Evolutionary conservation across 768 basidiomycete genomes (phyloP).

Genomic region (Cystobasidium ongulense): DNA sequence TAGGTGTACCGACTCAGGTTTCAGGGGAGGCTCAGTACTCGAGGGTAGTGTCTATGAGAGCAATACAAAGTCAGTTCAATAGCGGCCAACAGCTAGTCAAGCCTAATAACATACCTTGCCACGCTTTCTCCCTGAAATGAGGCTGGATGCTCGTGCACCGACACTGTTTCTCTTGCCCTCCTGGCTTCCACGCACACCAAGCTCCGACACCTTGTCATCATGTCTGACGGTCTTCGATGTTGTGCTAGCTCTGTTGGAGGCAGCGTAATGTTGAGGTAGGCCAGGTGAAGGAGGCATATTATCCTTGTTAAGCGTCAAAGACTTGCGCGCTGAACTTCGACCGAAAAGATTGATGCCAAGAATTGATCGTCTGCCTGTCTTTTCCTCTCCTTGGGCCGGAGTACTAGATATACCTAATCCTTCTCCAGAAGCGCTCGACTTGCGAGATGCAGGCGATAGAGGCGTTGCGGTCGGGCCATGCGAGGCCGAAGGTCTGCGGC

Average conservation of each 20-base stretch:
- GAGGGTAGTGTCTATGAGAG: conserved; percentile 61
- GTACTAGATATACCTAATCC: not conserved
- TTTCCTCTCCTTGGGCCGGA: conserved; percentile 31
- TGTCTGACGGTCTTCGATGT: conserved; percentile 1
- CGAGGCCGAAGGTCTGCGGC: conserved; percentile 67
- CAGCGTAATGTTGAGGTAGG: conserved; percentile 20
- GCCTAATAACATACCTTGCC: conserved; percentile 60
- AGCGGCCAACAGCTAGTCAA: not conserved
- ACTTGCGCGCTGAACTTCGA: conserved; percentile 34
- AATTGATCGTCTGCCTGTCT: conserved; percentile 42
- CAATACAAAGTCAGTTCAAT: conserved; percentile 4
- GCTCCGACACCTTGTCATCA: conserved; percentile 34
- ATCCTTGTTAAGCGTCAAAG: conserved; percentile 26
- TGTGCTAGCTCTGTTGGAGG: conserved; percentile 15
- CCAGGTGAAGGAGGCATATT: conserved; percentile 12
- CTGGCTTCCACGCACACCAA: conserved; percentile 34
- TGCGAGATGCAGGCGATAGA: conserved; percentile 51
- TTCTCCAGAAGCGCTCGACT: conserved; percentile 37
- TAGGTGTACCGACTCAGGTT: conserved; percentile 52
- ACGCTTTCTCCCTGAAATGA: conserved; percentile 71
- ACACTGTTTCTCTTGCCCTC: conserved; percentile 51
- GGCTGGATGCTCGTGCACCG: conserved; percentile 59
- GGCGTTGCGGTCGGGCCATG: conserved; percentile 47
- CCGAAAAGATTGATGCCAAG: conserved; percentile 42
- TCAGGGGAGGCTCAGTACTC: conserved; percentile 68